Evolutionary conservation across 1,284 basidiomycete genomes (phyloP), one percentile per base, ranked within the genome.

Genomic region (Irpex sp.): DNA sequence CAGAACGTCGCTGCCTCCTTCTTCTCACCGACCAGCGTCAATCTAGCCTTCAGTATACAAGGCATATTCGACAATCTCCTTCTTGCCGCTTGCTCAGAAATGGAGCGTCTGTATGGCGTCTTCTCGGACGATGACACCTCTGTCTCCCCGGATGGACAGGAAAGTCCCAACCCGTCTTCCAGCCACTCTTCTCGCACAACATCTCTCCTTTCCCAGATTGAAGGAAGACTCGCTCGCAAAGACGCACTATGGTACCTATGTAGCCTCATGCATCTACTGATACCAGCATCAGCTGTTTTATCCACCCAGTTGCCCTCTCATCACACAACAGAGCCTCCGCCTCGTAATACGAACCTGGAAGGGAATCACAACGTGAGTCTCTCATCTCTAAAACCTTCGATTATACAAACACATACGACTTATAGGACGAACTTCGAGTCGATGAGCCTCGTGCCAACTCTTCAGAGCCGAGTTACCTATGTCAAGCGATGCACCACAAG

Each of bases 211-310:
- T 10, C 67, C 32, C 75, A 75, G 58, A 82, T 84, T 66, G 74
- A 85, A 70, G 76, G 77, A 71, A 80, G 77, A 64, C 80, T 90
- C 43, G 86, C 84, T 49, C 81, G 81, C 58, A 89, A 89, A 75
- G 89, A 90, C 74, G 76, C 86, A 44, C 69, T 87, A 22, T 90
- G 88, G 87, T 90, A 88, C 78, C 81, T 90, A 42, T 90, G 88
- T 74, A 83, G 82, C 42, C 74, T 84, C 32, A 78, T 87, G 20
- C 83, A 84, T 70, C 71, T 81, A 58, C 69, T 86, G 54, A 78
- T 86, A 67, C 62, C 66, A 10, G 58, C 9, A 2, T 2, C 58
- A 20, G 22, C 58, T 9, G 10, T 22, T 59, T n/a, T 9, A 24
- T 20, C 4, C 27, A 9, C 22, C 22, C 10, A n/a, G 2, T 20